Evolutionary conservation across 2,329 filamentous ascomycete species (phyloP).

Genomic region (Ceratocystis harringtonii): DNA sequence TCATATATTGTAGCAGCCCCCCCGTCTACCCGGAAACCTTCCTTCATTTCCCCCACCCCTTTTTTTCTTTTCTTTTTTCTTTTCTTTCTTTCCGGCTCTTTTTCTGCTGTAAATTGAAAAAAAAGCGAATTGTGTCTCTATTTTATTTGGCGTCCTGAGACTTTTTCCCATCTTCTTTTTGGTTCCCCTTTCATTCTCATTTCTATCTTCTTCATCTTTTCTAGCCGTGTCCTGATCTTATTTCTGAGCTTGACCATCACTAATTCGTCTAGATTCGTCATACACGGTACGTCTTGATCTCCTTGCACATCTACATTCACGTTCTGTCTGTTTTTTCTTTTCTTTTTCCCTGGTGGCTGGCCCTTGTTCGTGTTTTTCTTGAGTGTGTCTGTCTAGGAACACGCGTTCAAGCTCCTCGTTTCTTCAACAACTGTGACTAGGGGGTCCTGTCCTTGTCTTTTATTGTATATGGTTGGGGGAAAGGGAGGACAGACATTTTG

Average conservation of each 20-base stretch:
- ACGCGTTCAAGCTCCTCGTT: conserved; percentile 6
- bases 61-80: conserved; percentile 1
- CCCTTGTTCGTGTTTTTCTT: conserved; percentile 5
- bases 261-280: neutral
- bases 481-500: neutral
- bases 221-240: too few relatives aligned
- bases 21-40: conserved; percentile 3
- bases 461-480: neutral
- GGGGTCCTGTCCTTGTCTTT: conserved; percentile 3
- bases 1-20: conserved; percentile 6
- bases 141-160: too few relatives aligned
- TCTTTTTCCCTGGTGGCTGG: neutral
- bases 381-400: neutral
- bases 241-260: neutral
- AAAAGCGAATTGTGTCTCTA: too few relatives aligned
- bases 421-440: conserved; percentile 7
- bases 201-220: too few relatives aligned
- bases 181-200: too few relatives aligned
- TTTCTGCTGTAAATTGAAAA: neutral
- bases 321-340: neutral
- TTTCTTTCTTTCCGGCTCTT: conserved; percentile 1
- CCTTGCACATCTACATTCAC: neutral
- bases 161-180: too few relatives aligned
- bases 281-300: neutral
- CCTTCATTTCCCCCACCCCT: neutral